Conservation (phyloP, 2,329 filamentous ascomycete genomes). For the Clonostachys chloroleuca region DNA sequence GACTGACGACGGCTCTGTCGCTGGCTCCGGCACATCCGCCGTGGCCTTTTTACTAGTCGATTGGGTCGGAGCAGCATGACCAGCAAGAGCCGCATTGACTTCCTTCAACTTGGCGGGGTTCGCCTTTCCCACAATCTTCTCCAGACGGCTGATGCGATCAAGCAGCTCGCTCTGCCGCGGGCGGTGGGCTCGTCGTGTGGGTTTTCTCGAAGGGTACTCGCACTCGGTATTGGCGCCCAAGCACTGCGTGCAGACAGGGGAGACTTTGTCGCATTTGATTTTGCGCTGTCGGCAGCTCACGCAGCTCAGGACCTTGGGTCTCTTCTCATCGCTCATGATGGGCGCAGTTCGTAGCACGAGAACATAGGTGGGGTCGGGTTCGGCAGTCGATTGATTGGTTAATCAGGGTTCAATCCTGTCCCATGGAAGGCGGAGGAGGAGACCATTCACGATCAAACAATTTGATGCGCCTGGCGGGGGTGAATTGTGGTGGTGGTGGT, state of each 20-base stretch:
- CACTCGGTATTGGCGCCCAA: constrained; percentile 40
- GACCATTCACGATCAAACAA: too few relatives aligned
- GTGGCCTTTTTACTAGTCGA: neutral
- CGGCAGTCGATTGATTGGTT: too few relatives aligned
- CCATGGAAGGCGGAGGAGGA: too few relatives aligned
- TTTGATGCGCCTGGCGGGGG: too few relatives aligned
- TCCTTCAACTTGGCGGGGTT: constrained; percentile 21
- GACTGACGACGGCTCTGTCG: neutral
- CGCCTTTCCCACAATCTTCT: constrained; percentile 38
- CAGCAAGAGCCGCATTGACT: constrained; percentile 3
- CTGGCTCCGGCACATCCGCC: neutral
- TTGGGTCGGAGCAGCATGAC: neutral
- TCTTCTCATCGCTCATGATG: constrained; percentile 1
- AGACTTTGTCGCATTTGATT: constrained; percentile 52
- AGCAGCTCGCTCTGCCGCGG: constrained; percentile 37
- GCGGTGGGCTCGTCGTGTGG: constrained; percentile 30
- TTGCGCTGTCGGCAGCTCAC: constrained; percentile 60
- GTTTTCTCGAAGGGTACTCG: constrained; percentile 37
- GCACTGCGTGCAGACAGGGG: constrained; percentile 50
- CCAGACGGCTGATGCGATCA: constrained; percentile 35
- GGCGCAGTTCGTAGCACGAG: neutral
- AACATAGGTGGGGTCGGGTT: too few relatives aligned
- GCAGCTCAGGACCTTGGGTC: constrained; percentile 41
- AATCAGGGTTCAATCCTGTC: too few relatives aligned
- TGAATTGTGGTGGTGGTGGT: too few relatives aligned